Evolutionary conservation across 345 rosid genomes (phyloP).

Genomic region (Dimocarpus longan): DNA sequence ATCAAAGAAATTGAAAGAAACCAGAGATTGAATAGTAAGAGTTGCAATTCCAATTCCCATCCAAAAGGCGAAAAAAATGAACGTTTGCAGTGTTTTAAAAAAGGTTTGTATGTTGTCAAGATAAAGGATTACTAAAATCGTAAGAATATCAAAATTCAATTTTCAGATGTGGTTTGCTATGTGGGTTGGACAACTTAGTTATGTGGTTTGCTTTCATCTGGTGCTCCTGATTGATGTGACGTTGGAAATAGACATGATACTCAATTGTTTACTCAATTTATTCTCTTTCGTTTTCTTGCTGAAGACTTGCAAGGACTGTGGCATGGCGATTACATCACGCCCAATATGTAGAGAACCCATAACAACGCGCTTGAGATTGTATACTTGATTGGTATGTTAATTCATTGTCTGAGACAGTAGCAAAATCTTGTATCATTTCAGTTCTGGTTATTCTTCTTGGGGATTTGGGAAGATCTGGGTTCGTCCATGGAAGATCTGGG

Average conservation of each 20-base stretch:
- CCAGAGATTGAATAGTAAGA: too few species aligned
- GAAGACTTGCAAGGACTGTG: conserved; percentile 93
- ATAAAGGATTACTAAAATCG: not conserved
- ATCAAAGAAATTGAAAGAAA: too few species aligned
- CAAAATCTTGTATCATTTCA: not conserved
- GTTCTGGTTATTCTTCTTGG: too few species aligned
- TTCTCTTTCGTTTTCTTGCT: not conserved
- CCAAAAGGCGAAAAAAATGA: too few species aligned
- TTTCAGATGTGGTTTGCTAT: too few species aligned
- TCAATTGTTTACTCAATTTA: not conserved
- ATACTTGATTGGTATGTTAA: conserved; percentile 35
- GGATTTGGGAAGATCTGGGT: too few species aligned
- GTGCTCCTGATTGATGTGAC: not conserved
- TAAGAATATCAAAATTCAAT: not conserved
- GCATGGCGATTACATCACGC: conserved; percentile 51
- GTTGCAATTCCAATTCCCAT: too few species aligned
- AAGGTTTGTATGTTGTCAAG: too few species aligned
- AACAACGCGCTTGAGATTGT: conserved; percentile 70
- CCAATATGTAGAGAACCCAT: conserved; percentile 76
- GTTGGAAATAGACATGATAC: too few species aligned
- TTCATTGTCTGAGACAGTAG: not conserved
- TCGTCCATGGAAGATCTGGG: too few species aligned
- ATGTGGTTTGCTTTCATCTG: not conserved
- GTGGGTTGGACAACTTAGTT: not conserved
- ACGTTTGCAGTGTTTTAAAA: too few species aligned